Base-by-base conservation (phyloP, 441 rosid genomes). In the Macaranga tanarius region DNA sequence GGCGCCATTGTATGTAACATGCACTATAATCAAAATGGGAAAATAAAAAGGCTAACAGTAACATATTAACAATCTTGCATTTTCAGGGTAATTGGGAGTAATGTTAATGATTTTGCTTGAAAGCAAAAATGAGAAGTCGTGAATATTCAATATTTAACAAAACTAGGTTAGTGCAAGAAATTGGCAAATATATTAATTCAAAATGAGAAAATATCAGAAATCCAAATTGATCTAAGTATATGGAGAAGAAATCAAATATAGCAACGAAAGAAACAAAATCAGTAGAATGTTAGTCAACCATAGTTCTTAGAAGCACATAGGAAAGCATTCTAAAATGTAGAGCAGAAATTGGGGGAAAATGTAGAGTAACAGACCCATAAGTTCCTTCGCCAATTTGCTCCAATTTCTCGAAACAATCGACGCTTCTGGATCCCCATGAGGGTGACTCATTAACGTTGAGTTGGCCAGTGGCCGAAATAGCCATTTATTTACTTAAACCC, bases 301-400 rank as follows among this genome's bases (percentile, higher is more conserved):
- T 7, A 42, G 47, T 42, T 42, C 11, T 42, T 42, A 42, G 2
- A 42, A 10, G 47, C 47, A 10, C 47, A 42, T 7, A n/a, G n/a
- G n/a, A n/a, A n/a, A 42, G 12, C 11, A 42, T 7, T 42, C 11
- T 42, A 42, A 42, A 42, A 42, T 9, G 47, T 42, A 42, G 2
- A 42, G 2, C 10, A 42, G 47, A 9, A 42, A 19, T 7, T 52
- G 56, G 5, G 26, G 1, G 1, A 0, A 7, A 47, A n/a, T 60
- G 45, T 26, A 56, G 2, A 69, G 26, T 50, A 57, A 81, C 83
- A 17, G n/a, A 91, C 98, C 98, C 97, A 59, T 91, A 91, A 76
- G 96, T 93, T 72, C 98, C 98, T 77, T 93, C 94, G 48, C 98
- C 97, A 78, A 93, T 90, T 83, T 93, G 98, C 75, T 93, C 92